Conservation (phyloP, 352 stramenopile species). For the Peronospora tabacina region DNA sequence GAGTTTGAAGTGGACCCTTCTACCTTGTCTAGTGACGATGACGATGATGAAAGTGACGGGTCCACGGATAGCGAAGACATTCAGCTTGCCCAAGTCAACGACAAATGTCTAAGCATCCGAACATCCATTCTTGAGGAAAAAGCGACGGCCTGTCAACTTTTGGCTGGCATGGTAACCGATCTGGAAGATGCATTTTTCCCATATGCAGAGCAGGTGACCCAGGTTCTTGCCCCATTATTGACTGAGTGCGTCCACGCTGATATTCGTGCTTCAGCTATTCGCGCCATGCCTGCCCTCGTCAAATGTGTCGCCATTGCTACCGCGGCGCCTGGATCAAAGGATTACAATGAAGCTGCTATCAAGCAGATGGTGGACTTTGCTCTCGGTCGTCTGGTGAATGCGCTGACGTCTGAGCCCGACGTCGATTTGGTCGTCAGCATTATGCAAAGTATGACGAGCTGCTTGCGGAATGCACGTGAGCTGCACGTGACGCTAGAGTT, state of each 20-base stretch:
- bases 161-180: slow-evolving; percentile 67
- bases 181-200: slow-evolving; percentile 83
- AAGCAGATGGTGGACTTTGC: slow-evolving; percentile 85
- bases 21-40: slow-evolving; percentile 41
- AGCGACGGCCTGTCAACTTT: slow-evolving; percentile 70
- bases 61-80: slow-evolving; percentile 66
- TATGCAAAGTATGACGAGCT: slow-evolving; percentile 82
- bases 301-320: slow-evolving; percentile 60
- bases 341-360: slow-evolving; percentile 36
- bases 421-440: slow-evolving; percentile 80
- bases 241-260: slow-evolving; percentile 82
- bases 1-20: slow-evolving; percentile 76
- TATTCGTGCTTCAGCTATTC: slow-evolving; percentile 72
- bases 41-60: slow-evolving; percentile 38
- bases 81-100: slow-evolving; percentile 77
- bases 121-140: slow-evolving; percentile 81
- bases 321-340: slow-evolving; percentile 19
- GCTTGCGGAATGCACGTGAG: slow-evolving; percentile 40
- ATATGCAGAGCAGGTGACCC: slow-evolving; percentile 79
- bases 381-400: slow-evolving; percentile 65
- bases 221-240: slow-evolving; percentile 70
- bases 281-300: slow-evolving; percentile 71
- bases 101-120: slow-evolving; percentile 75
- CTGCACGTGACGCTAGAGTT: slow-evolving; percentile 39
- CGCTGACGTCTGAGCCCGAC: slow-evolving; percentile 72